These are phyloP conservation scores for Chaetoceros tenuissimus DNA, from an alignment of 108 stramenopile species.

Conservation along the genomic window DNA sequence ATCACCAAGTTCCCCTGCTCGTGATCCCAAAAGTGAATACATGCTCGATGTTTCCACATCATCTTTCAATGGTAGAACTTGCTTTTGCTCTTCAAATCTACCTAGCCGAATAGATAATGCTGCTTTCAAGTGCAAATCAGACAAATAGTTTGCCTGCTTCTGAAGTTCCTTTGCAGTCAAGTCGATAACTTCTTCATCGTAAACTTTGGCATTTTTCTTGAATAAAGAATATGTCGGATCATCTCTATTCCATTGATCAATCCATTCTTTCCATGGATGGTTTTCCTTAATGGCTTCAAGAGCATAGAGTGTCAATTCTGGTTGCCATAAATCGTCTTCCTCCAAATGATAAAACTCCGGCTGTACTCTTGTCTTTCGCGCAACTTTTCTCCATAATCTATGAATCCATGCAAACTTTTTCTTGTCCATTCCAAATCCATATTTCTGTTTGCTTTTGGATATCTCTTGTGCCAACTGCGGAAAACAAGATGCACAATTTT, in stretches of 20 bases:
- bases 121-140: slow-evolving; percentile 24
- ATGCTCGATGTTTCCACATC: slow-evolving; percentile 15
- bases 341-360: background rate
- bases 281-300: slow-evolving; percentile 20
- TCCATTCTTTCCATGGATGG: slow-evolving; percentile 37
- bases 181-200: slow-evolving; percentile 16
- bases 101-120: slow-evolving; percentile 27
- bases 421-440: slow-evolving; percentile 3
- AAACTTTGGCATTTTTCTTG: slow-evolving; percentile 11
- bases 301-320: slow-evolving; percentile 34
- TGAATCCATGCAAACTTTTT: slow-evolving; percentile 15
- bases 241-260: slow-evolving; percentile 36
- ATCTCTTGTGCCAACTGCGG: slow-evolving; percentile 7
- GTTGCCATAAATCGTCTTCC: slow-evolving; percentile 31
- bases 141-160: slow-evolving; percentile 22
- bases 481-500: slow-evolving; percentile 18
- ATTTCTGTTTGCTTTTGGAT: slow-evolving; percentile 6
- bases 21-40: slow-evolving; percentile 27
- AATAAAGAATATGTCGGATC: slow-evolving; percentile 35
- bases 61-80: slow-evolving; percentile 5
- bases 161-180: slow-evolving; percentile 14
- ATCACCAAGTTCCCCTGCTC: slow-evolving; percentile 27
- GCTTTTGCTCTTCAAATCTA: slow-evolving; percentile 18
- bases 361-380: background rate
- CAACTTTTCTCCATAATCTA: slow-evolving; percentile 2